phyloP scores from a whole-genome alignment of 2,329 filamentous ascomycete genomes.

The Aspergillus chevalieri region DNA sequence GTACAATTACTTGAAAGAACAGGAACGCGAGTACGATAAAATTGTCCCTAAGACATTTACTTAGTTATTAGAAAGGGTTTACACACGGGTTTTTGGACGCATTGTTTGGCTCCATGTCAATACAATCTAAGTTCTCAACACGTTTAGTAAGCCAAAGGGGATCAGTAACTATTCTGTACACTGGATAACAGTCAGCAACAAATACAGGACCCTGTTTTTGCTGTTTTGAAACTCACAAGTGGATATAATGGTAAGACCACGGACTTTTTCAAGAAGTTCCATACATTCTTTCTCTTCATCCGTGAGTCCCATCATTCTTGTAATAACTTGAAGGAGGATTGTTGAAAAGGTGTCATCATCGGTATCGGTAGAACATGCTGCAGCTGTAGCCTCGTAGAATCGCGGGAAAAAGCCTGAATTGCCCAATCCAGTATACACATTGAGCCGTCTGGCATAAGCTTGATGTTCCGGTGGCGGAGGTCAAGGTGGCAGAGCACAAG shows the following conservation, averaged over 20 bases:
- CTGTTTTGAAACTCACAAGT: not conserved
- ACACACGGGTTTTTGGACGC: no score
- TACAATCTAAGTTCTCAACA: no score
- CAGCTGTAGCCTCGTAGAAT: conserved; percentile 17
- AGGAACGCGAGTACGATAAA: no score
- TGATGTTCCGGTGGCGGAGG: conserved; percentile 20
- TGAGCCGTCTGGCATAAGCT: conserved; percentile 15
- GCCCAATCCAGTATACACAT: conserved; percentile 21
- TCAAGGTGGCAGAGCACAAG: conserved; percentile 23
- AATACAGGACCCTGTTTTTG: not conserved
- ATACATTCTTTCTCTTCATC: conserved; percentile 13
- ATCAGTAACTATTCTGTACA: no score
- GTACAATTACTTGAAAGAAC: no score
- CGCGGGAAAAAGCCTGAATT: conserved; percentile 18
- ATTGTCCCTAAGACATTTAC: no score
- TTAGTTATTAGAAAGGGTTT: no score
- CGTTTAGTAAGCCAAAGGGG: no score
- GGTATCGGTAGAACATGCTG: conserved; percentile 11
- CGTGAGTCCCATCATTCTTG: conserved; percentile 10
- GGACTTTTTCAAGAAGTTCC: not conserved
- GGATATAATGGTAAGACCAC: not conserved
- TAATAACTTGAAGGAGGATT: conserved; percentile 8
- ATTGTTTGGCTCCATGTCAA: no score
- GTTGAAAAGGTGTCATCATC: conserved; percentile 13
- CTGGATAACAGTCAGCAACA: not conserved